phyloP scores from a whole-genome alignment of 2,329 filamentous ascomycete species.

The Sclerotinia subarctica region DNA sequence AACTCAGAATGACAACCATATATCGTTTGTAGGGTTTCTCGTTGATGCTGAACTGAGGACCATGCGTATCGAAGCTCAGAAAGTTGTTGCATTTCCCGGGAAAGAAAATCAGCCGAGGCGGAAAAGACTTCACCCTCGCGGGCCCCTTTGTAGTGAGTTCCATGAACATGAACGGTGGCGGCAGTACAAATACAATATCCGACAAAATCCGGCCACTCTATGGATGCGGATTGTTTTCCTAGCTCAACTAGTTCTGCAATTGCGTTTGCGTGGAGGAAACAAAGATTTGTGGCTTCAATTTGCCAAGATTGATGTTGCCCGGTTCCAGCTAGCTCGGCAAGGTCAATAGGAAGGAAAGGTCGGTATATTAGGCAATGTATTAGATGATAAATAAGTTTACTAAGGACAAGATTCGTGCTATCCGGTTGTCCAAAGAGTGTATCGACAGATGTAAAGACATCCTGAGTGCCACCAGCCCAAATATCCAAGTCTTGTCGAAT shows the following conservation, averaged over 20 bases:
- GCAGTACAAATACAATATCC: constrained; percentile 85
- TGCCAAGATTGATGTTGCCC: constrained; percentile 91
- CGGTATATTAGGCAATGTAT: constrained; percentile 85
- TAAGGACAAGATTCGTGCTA: constrained; percentile 73
- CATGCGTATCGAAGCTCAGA: constrained; percentile 71
- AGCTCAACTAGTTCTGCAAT: constrained; percentile 80
- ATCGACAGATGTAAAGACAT: constrained; percentile 73
- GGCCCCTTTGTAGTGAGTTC: constrained; percentile 66
- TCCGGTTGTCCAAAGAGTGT: constrained; percentile 74
- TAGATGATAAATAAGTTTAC: constrained; percentile 83
- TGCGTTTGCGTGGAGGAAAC: constrained; percentile 81
- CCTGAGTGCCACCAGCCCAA: constrained; percentile 79
- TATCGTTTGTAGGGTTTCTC: constrained; percentile 72
- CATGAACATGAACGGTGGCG: constrained; percentile 84
- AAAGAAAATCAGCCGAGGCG: constrained; percentile 66
- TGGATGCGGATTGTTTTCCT: constrained; percentile 62
- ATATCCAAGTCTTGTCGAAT: constrained; percentile 81
- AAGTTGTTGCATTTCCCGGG: constrained; percentile 76
- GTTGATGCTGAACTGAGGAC: constrained; percentile 76
- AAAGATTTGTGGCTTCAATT: constrained; percentile 84
- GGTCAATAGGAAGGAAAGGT: constrained; percentile 80
- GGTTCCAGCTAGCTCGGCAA: constrained; percentile 73
- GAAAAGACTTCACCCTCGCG: constrained; percentile 48
- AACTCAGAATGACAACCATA: constrained; percentile 77
- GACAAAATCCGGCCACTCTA: constrained; percentile 84